Base-by-base conservation (phyloP, 2,329 filamentous ascomycete species). In the Bipolaris gigantea region DNA sequence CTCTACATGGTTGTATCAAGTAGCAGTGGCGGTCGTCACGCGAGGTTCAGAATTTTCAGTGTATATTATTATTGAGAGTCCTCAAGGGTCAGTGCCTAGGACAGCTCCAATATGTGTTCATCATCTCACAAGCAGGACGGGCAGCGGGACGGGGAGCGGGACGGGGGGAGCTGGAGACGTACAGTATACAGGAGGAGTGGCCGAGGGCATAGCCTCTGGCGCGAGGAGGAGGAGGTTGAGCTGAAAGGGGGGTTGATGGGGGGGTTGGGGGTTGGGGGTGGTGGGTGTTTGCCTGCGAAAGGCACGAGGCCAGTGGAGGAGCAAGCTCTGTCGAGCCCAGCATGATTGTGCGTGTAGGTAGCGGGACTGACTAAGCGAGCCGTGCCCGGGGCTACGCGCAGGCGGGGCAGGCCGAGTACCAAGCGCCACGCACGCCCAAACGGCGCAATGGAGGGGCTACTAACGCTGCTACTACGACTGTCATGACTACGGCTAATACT, bases 71-170 rank as follows among this genome's bases (percentile, higher is more conserved):
- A 55, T 62, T 62, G 78, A 81, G 53, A 63, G 79, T 89, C 86
- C 69, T 74, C 67, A 73, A 63, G 66, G 73, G 71, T 73, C 73
- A 79, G 43, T 55, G 63, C 62, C 64, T 83, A 83, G 85, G 87
- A 90, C 86, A 89, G 87, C 87, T 90, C 87, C 87, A 90, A 89
- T 89, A 88, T 70, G 67, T 65, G 68, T 72, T 86, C 84, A 86
- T 86, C 84, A 84, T 77, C 55, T 67, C 61, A 62, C 53, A 49
- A 56, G 38, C 30, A 36, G 40, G 41, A 35, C 21, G 38, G 44
- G 46, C 45, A 44, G 56, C 48, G 52, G 51, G 46, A 32, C 42
- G 41, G 11, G 44, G 42, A 41, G 45, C 40, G 42, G 8, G 23
- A 55, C 42, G 53, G 48, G 46, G 35, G 47, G 41, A 7, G 36